A percentile compares a stretch with the other conserved stretches of the same genome.
Conservation (phyloP, 768 basidiomycete species). For the Boletus sp. region DNA sequence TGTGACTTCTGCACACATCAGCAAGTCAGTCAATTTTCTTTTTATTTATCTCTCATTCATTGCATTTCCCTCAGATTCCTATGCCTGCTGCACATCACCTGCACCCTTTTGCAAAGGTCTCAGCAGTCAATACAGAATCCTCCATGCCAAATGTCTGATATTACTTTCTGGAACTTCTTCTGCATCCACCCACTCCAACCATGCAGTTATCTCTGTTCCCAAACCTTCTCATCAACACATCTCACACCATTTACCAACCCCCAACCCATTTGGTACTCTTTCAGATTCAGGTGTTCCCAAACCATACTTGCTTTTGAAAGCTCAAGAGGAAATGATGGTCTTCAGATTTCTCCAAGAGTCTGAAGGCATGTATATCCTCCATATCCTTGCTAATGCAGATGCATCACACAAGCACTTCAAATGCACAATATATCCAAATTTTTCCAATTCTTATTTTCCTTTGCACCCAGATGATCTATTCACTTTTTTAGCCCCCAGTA, state of each 20-base stretch:
- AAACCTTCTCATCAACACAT: no score
- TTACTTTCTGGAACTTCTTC: not conserved
- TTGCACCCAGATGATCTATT: not conserved
- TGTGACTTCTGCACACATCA: not conserved
- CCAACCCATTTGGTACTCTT: no score
- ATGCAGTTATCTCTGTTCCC: not conserved
- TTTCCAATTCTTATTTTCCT: not conserved
- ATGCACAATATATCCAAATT: not conserved
- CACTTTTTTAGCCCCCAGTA: not conserved
- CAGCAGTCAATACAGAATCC: not conserved
- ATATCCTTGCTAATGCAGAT: not conserved
- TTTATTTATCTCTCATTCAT: not conserved
- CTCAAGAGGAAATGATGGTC: not conserved
- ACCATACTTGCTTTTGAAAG: not conserved
- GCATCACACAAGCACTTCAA: not conserved
- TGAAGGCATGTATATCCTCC: not conserved
- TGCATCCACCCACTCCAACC: no score
- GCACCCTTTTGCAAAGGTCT: not conserved
- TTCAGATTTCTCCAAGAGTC: not conserved
- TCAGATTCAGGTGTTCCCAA: not conserved
- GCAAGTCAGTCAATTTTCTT: not conserved
- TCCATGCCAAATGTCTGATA: not conserved
- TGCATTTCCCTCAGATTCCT: not conserved
- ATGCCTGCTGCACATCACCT: not conserved
- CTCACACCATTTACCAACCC: no score